A percentile compares a stretch with the other conserved stretches of the same genome.
phyloP scores from a whole-genome alignment of 1,284 basidiomycete species.

The Neolentinus lepideus region DNA sequence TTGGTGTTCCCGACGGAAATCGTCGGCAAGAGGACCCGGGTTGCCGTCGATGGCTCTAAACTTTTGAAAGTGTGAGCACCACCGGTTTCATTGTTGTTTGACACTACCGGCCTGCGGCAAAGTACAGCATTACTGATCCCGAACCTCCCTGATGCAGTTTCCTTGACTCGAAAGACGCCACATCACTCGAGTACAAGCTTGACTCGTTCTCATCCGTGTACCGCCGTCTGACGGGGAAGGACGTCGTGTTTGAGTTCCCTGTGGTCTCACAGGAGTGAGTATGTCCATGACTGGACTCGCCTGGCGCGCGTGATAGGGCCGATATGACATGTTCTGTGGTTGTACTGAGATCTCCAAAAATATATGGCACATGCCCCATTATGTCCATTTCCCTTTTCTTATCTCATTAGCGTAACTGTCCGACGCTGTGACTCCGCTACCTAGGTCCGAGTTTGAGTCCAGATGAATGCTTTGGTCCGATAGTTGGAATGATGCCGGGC shows the following conservation, averaged over 20 bases:
- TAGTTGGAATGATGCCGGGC: background rate
- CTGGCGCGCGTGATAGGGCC: conserved; percentile 5
- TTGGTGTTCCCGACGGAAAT: conserved; percentile 99
- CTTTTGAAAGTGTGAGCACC: conserved; percentile 91
- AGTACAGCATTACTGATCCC: conserved; percentile 1
- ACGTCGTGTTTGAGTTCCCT: conserved; percentile 87
- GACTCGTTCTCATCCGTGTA: conserved; percentile 95
- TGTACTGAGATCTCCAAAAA: conserved; percentile 12
- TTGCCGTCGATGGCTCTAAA: conserved; percentile 87
- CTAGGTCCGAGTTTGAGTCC: background rate
- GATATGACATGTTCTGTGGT: conserved; percentile 13
- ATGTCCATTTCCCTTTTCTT: conserved; percentile 14
- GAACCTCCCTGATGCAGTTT: conserved; percentile 46
- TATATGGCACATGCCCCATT: conserved; percentile 18
- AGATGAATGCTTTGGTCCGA: background rate
- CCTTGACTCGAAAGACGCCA: conserved; percentile 98
- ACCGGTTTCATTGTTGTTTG: background rate
- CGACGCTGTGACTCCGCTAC: background rate
- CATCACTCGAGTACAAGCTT: conserved; percentile 99
- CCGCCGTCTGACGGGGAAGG: conserved; percentile 91
- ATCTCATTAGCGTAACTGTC: background rate
- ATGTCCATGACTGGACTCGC: conserved; percentile 6
- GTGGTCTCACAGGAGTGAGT: conserved; percentile 58
- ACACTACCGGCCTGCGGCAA: background rate
- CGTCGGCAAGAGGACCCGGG: conserved; percentile 94